Conservation (phyloP, 2,329 filamentous ascomycete species). For the Phyllosticta citrichinensis region DNA sequence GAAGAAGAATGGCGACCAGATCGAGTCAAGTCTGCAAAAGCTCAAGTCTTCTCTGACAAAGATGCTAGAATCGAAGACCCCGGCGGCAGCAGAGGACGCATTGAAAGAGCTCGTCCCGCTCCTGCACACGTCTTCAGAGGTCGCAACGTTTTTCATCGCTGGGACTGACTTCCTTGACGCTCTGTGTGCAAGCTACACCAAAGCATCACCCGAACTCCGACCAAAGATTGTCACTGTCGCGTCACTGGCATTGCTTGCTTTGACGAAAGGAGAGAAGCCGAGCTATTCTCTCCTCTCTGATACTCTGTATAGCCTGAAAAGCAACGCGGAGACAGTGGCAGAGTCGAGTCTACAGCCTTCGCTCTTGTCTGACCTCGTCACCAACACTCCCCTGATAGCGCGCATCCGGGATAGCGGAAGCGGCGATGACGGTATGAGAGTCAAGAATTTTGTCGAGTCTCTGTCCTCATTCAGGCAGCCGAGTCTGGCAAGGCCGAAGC, state of each 20-base stretch:
- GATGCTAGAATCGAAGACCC: constrained; percentile 52
- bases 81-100: constrained; percentile 44
- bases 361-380: constrained; percentile 72
- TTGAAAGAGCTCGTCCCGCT: constrained; percentile 54
- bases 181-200: constrained; percentile 54
- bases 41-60: constrained; percentile 54
- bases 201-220: constrained; percentile 52
- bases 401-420: constrained; percentile 47
- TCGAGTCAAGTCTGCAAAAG: constrained; percentile 48
- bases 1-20: constrained; percentile 36
- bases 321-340: constrained; percentile 53
- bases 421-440: constrained; percentile 41
- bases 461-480: constrained; percentile 48
- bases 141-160: constrained; percentile 57
- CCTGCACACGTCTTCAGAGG: constrained; percentile 49
- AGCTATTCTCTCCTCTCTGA: constrained; percentile 71
- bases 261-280: constrained; percentile 56
- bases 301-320: constrained; percentile 71
- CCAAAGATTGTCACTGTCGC: constrained; percentile 60
- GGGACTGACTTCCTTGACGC: constrained; percentile 84
- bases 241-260: constrained; percentile 64
- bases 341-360: constrained; percentile 39
- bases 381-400: constrained; percentile 64
- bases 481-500: constrained; percentile 43
- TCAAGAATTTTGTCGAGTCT: constrained; percentile 50